Evolutionary conservation across 768 basidiomycete species (phyloP).

Genomic region (Suillus weaverae): DNA sequence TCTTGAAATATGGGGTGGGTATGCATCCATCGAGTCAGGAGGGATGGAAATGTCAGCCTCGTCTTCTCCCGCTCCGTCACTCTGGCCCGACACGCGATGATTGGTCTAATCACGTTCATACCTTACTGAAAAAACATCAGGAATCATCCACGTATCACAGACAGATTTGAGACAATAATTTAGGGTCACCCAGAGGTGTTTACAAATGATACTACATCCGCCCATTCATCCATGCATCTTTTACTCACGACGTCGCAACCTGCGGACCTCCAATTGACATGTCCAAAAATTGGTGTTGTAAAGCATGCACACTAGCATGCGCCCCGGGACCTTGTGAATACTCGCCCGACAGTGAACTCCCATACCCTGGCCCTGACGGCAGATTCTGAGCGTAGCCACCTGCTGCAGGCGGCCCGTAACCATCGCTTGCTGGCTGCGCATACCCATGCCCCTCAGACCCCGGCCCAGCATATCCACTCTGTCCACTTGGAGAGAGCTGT

Average conservation of each 20-base stretch:
- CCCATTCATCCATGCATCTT: background rate
- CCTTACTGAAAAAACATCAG: background rate
- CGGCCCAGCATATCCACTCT: conserved; percentile 8
- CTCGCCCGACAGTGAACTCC: background rate
- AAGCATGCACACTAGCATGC: conserved; percentile 17
- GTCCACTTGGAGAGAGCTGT: conserved; percentile 5
- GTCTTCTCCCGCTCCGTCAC: too few species aligned
- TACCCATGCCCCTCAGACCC: conserved; percentile 21
- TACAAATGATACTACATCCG: background rate
- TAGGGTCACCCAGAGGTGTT: background rate
- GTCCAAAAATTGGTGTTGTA: conserved; percentile 34
- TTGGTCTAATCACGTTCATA: background rate
- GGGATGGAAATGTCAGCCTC: too few species aligned
- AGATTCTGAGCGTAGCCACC: conserved; percentile 5
- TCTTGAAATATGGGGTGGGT: too few species aligned
- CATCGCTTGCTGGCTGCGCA: conserved; percentile 10
- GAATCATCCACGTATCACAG: background rate
- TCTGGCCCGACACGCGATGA: background rate
- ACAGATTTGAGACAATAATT: background rate
- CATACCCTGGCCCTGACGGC: conserved; percentile 17
- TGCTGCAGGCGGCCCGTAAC: conserved; percentile 19
- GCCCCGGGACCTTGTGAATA: conserved; percentile 1
- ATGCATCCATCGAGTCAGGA: too few species aligned
- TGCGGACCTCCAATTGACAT: conserved; percentile 24
- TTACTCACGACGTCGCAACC: conserved; percentile 9